Percentiles rank a stretch among this genome's conserved stretches.
Evolutionary conservation across 225 moss, liverwort and hornwort genomes (phyloP).

Genomic region (Polytrichum commune): DNA sequence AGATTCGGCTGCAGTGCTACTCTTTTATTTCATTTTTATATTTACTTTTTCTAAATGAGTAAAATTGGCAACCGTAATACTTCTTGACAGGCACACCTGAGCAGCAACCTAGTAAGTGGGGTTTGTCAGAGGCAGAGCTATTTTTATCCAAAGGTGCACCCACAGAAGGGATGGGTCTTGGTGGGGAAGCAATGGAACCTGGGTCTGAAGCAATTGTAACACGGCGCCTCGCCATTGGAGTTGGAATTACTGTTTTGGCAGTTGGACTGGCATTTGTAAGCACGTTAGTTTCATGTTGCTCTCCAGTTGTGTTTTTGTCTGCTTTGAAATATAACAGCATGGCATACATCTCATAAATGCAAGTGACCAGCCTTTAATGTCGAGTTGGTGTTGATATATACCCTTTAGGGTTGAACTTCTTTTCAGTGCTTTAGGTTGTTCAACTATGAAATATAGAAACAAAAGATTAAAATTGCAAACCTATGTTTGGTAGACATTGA

Average conservation of each 20-base stretch:
- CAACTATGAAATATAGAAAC: no score
- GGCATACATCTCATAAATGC: slow-evolving; percentile 2
- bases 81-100: slow-evolving; percentile 44
- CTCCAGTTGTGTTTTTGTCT: not conserved
- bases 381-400: no score
- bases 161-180: slow-evolving; percentile 83
- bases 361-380: no score
- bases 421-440: no score
- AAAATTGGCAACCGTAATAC: not conserved
- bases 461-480: no score
- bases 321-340: not conserved
- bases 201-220: slow-evolving; percentile 54
- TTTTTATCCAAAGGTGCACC: slow-evolving; percentile 98
- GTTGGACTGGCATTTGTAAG: slow-evolving; percentile 74
- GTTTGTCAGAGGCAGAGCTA: slow-evolving; percentile 90
- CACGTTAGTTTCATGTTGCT: slow-evolving; percentile 1
- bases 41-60: no score
- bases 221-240: slow-evolving; percentile 73
- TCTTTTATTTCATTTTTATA: no score
- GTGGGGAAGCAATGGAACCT: slow-evolving; percentile 70
- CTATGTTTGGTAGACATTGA: no score
- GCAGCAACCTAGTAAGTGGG: slow-evolving; percentile 81
- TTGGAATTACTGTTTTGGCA: slow-evolving; percentile 61
- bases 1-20: no score
- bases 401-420: no score